Percentiles rank a stretch among this genome's conserved stretches.
phyloP scores from a whole-genome alignment of 345 rosid genomes.

The Trapa bicornis region DNA sequence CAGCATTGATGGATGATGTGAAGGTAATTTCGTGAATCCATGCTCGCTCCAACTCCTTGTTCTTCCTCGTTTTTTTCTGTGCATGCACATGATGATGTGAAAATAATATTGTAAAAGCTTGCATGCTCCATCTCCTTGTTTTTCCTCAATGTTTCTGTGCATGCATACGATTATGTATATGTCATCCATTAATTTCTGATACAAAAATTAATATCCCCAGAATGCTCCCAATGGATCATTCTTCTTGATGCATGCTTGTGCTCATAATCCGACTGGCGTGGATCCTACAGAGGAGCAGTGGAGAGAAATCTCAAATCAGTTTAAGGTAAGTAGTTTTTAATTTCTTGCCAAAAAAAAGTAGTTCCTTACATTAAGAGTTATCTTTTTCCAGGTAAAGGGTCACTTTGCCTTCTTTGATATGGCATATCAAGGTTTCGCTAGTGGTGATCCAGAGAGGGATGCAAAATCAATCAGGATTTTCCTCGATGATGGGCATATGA shows the following conservation, averaged over 20 bases:
- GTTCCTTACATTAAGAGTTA: constrained; percentile 4
- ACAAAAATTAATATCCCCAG: constrained; percentile 16
- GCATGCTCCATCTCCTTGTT: not conserved
- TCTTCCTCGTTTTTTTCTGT: not conserved
- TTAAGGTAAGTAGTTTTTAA: constrained; percentile 36
- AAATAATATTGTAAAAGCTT: constrained; percentile 27
- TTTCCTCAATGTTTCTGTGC: not conserved
- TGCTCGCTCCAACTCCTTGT: not conserved
- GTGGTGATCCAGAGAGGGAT: constrained; percentile 92
- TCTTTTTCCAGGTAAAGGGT: constrained; percentile 47
- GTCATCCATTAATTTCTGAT: not conserved
- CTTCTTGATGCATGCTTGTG: constrained; percentile 88
- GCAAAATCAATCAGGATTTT: constrained; percentile 92
- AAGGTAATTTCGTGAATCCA: constrained; percentile 32
- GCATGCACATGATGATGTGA: constrained; percentile 39
- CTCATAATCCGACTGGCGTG: constrained; percentile 94
- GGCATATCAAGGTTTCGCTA: constrained; percentile 99
- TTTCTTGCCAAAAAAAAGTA: not conserved
- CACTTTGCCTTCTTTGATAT: constrained; percentile 92
- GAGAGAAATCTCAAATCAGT: constrained; percentile 77
- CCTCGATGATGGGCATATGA: constrained; percentile 75
- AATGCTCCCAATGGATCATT: constrained; percentile 89
- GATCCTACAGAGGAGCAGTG: constrained; percentile 93
- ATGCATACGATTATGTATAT: constrained; percentile 5
- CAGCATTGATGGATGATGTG: constrained; percentile 72